Evolutionary conservation across 1,139 yeast genomes (phyloP).

Genomic region (Chernovozyma sophiae-reginae): DNA sequence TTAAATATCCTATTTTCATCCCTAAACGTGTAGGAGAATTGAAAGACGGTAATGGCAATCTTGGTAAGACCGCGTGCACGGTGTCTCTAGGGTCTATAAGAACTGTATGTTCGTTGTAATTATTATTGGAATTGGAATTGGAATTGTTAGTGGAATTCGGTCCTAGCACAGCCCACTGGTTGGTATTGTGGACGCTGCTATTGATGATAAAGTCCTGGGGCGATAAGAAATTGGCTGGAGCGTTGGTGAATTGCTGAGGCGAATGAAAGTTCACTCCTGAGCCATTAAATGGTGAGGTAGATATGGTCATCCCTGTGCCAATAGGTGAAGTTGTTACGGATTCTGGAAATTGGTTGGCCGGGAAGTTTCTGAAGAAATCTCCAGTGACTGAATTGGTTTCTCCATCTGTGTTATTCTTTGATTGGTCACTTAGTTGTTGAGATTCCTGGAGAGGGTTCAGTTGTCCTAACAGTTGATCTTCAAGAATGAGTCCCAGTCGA

Average conservation of each 20-base stretch:
- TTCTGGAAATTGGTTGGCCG: slow-evolving; percentile 1
- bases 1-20: slow-evolving; percentile 65
- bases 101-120: neutral
- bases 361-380: slow-evolving; percentile 11
- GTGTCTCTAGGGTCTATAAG: slow-evolving; percentile 45
- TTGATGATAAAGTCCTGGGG: slow-evolving; percentile 20
- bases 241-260: slow-evolving; percentile 37
- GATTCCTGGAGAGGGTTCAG: no score
- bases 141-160: neutral
- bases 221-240: slow-evolving; percentile 33
- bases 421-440: no score
- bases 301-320: slow-evolving; percentile 23
- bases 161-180: no score
- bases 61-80: slow-evolving; percentile 61
- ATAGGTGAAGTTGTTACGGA: slow-evolving; percentile 16
- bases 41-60: slow-evolving; percentile 57
- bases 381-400: neutral
- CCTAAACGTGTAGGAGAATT: slow-evolving; percentile 71
- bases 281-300: slow-evolving; percentile 33
- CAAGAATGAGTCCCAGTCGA: neutral
- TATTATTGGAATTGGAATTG: neutral
- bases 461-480: neutral
- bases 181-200: no score
- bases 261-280: slow-evolving; percentile 29
- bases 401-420: neutral